A percentile compares a stretch with the other conserved stretches of the same genome.
Conservation (phyloP, 2,329 filamentous ascomycete genomes). For the Cryphonectria radicalis region DNA sequence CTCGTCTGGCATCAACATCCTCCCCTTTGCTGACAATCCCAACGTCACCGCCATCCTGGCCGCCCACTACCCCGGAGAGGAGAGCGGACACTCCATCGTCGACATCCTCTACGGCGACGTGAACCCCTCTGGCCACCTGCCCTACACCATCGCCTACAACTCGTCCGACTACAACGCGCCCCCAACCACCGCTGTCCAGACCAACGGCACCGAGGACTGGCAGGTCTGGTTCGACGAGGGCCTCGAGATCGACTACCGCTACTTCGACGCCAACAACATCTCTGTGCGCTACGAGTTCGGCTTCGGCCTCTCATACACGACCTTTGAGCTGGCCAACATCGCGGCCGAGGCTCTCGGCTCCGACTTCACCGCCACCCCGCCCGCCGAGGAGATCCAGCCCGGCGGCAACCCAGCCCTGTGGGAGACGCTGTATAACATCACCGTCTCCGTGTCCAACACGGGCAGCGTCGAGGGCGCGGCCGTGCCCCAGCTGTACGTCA, state of each 20-base stretch:
- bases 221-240: conserved; percentile 62
- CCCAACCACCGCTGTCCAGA: conserved; percentile 43
- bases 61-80: conserved; percentile 63
- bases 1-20: conserved; percentile 62
- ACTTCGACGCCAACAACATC: conserved; percentile 64
- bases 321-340: conserved; percentile 58
- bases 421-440: conserved; percentile 54
- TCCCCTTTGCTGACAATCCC: conserved; percentile 59
- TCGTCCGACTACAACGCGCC: conserved; percentile 52
- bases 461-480: conserved; percentile 56
- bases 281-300: conserved; percentile 68
- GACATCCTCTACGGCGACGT: conserved; percentile 65
- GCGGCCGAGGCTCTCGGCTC: conserved; percentile 46
- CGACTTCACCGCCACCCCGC: conserved; percentile 49
- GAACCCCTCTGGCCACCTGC: conserved; percentile 63
- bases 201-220: conserved; percentile 45
- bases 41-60: conserved; percentile 68
- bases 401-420: conserved; percentile 62
- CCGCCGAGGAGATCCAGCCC: conserved; percentile 47
- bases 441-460: conserved; percentile 56
- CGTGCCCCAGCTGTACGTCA: conserved; percentile 62
- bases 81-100: conserved; percentile 63
- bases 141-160: conserved; percentile 70
- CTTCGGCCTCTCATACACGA: conserved; percentile 63
- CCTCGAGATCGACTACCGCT: conserved; percentile 70